Base-by-base conservation (phyloP, 148 eudicot genomes). In the Mesembryanthemum crystallinum region DNA sequence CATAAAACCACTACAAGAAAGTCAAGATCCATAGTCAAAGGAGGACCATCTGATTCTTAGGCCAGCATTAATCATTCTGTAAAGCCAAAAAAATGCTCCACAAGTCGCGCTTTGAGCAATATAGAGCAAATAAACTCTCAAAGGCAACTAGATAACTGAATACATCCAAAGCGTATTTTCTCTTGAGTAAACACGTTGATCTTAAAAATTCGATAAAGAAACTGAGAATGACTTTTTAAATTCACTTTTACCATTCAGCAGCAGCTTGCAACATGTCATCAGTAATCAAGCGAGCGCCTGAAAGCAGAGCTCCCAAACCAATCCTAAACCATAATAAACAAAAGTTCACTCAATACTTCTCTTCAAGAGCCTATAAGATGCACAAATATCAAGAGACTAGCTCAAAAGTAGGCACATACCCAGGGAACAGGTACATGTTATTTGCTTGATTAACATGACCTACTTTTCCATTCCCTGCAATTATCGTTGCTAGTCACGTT, bases 361-460 rank as follows among this genome's bases (percentile, higher is more conserved):
- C n/a, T 73, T 23, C 9, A n/a, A n/a, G n/a, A n/a, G n/a, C 49
- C 49, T 45, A 45, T 0, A 45, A 45, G 49, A 43, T 43, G 9
- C 49, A 45, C 1, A 10, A 45, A 45, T 45, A 39, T 45, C 7
- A 45, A 45, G 49, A 45, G 14, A 2, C 29, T 47, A 21, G 29
- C n/a, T 29, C 42, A 62, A 77, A 65, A 76, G 30, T 27, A 45
- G 72, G 69, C 77, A 85, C 92, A 65, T 39, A 95, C 99, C 99
- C 99, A 24, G 99, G 99, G 78, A 95, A 95, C 64, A 95, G 89
- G 75, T 95, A 95, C 99, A 95, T 95, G 82, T 95, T 95, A 83
- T 95, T 95, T 51, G 99, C 99, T 88, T 95, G 99, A 78, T 95
- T 95, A 69, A 95, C 99, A 82, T 95, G 88, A 67, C 99, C 97